Percentiles rank a stretch among this genome's conserved stretches.
phyloP scores from a whole-genome alignment of 2,329 filamentous ascomycete species.

The Talaromyces amestolkiae region DNA sequence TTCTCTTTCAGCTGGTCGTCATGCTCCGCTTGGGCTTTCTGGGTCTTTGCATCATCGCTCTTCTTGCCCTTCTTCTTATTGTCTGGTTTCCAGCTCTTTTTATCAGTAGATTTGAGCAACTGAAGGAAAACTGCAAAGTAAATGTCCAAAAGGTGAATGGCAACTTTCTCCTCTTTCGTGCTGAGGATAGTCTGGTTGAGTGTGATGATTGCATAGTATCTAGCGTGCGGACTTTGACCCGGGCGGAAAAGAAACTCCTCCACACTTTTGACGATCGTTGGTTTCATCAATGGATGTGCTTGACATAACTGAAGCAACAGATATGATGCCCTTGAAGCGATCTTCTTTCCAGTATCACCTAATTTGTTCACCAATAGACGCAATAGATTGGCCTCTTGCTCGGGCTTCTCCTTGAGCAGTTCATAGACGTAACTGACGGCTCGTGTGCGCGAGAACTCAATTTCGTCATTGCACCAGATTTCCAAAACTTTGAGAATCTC shows the following conservation, averaged over 20 bases:
- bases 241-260: conserved; percentile 88
- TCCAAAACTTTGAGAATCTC: conserved; percentile 89
- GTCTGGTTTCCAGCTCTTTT: conserved; percentile 39
- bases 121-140: conserved; percentile 89
- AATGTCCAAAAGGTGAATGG: conserved; percentile 77
- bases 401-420: conserved; percentile 88
- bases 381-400: conserved; percentile 92
- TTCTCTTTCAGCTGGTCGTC: conserved; percentile 80
- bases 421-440: conserved; percentile 90
- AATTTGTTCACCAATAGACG: conserved; percentile 93
- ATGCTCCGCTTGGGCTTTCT: conserved; percentile 38
- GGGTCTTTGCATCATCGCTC: conserved; percentile 40
- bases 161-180: conserved; percentile 74
- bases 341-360: conserved; percentile 91
- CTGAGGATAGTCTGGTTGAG: conserved; percentile 95
- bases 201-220: conserved; percentile 95
- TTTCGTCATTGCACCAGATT: conserved; percentile 89
- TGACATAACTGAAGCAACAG: conserved; percentile 87
- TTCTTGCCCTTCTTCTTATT: conserved; percentile 53
- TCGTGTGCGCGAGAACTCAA: conserved; percentile 85
- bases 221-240: conserved; percentile 81
- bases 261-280: conserved; percentile 76
- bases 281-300: conserved; percentile 90
- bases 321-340: conserved; percentile 89
- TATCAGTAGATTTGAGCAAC: conserved; percentile 63